phyloP scores from a whole-genome alignment of 176 grass and related monocot species.

The Pontederia paniculata region DNA sequence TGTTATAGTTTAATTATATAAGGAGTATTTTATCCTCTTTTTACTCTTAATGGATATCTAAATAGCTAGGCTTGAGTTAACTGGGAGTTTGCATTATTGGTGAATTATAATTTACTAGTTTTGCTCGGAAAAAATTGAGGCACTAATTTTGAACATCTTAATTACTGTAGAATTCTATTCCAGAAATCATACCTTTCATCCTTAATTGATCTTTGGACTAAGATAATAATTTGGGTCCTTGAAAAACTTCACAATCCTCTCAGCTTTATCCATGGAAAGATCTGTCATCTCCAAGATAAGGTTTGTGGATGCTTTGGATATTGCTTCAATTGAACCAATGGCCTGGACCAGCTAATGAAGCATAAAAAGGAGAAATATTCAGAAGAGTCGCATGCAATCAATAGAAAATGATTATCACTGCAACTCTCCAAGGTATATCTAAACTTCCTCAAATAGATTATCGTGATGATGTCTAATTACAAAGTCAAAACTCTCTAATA shows the following conservation, averaged over 20 bases:
- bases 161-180: neutral
- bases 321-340: constrained; percentile 77
- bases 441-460: too few species aligned
- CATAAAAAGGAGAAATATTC: constrained; percentile 14
- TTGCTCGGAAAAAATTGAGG: too few species aligned
- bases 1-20: too few species aligned
- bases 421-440: too few species aligned
- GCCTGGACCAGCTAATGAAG: constrained; percentile 56
- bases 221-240: constrained; percentile 75
- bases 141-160: too few species aligned
- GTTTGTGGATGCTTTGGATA: constrained; percentile 52
- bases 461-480: neutral
- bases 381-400: neutral
- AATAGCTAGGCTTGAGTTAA: too few species aligned
- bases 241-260: constrained; percentile 70
- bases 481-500: too few species aligned
- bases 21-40: too few species aligned
- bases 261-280: constrained; percentile 70
- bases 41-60: too few species aligned
- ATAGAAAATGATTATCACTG: neutral
- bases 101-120: too few species aligned
- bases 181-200: constrained; percentile 25
- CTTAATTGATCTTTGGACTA: constrained; percentile 55
- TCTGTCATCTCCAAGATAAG: constrained; percentile 79
- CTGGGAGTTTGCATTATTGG: too few species aligned